phyloP scores from a whole-genome alignment of 345 rosid genomes.

The Psidium friedrichsthalianum region DNA sequence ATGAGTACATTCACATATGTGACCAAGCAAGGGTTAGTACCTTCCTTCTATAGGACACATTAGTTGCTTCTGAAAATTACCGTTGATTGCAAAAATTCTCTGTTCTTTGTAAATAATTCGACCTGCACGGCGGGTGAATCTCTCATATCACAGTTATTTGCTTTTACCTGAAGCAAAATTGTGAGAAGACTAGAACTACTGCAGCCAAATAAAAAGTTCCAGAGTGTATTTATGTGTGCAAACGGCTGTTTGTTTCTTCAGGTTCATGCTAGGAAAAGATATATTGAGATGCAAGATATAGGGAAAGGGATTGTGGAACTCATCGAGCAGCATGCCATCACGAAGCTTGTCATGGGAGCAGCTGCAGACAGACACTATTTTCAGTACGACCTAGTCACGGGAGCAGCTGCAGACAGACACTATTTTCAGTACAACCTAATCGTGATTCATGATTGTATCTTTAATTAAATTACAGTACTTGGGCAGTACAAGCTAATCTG shows the following conservation, averaged over 20 bases:
- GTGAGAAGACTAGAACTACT: not conserved
- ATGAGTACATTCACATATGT: constrained; percentile 22
- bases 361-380: constrained; percentile 48
- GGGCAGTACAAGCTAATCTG: no score
- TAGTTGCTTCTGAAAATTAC: not conserved
- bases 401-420: constrained; percentile 61
- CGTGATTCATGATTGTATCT: no score
- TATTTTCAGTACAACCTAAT: constrained; percentile 24
- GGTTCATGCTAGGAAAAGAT: constrained; percentile 31
- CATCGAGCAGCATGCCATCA: constrained; percentile 30
- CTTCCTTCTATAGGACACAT: not conserved
- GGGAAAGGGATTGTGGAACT: constrained; percentile 67
- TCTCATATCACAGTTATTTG: not conserved
- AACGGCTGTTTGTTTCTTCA: constrained; percentile 4
- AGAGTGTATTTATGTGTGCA: not conserved
- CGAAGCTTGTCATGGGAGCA: constrained; percentile 71
- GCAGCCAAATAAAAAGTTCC: not conserved
- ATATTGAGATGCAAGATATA: constrained; percentile 35
- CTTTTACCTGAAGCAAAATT: not conserved
- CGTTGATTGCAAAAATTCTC: not conserved
- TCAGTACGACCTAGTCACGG: constrained; percentile 48
- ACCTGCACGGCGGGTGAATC: not conserved
- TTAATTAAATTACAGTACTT: no score
- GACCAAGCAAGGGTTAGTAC: constrained; percentile 10
- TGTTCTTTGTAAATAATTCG: not conserved